Evolutionary conservation across 139 green algal genomes (phyloP).

Genomic region (Chlamydomonas incerta): DNA sequence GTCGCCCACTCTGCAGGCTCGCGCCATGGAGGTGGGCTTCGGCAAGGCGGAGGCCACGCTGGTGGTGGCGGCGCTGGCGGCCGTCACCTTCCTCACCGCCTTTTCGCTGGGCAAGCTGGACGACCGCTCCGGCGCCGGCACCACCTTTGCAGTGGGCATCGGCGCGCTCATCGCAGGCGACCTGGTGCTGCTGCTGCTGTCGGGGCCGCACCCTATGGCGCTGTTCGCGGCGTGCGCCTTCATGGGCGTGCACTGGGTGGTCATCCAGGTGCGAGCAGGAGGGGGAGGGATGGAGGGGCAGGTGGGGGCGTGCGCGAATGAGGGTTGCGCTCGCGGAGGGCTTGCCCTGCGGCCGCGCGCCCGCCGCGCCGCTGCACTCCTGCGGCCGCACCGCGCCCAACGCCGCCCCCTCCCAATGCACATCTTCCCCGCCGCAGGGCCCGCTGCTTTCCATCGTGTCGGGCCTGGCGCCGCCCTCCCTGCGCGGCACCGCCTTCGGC

Average conservation of each 20-base stretch:
- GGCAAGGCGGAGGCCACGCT: no score
- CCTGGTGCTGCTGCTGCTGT: constrained; percentile 61
- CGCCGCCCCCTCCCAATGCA: no score
- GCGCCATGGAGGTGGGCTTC: no score
- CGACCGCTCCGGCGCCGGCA: constrained; percentile 57
- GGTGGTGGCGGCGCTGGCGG: constrained; percentile 59
- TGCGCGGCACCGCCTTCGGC: constrained; percentile 72
- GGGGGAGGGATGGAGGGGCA: no score
- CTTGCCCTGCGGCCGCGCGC: no score
- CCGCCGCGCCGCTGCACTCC: no score
- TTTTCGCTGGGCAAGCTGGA: constrained; percentile 68
- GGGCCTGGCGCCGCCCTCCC: constrained; percentile 52
- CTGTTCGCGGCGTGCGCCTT: constrained; percentile 62
- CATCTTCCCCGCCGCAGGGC: no score
- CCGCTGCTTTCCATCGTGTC: constrained; percentile 68
- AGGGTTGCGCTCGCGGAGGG: no score
- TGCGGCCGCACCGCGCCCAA: no score
- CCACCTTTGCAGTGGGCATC: constrained; percentile 69
- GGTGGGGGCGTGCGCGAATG: no score
- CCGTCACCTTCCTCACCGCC: constrained; percentile 62
- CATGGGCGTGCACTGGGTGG: constrained; percentile 67
- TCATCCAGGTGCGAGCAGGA: no score
- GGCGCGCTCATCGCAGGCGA: constrained; percentile 57
- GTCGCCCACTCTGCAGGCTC: constrained; percentile 48
- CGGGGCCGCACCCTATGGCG: constrained; percentile 46